Evolutionary conservation across 2,329 filamentous ascomycete species (phyloP), one percentile per base, ranked within the genome.

Genomic region (Tolypocladium guangdongense): DNA sequence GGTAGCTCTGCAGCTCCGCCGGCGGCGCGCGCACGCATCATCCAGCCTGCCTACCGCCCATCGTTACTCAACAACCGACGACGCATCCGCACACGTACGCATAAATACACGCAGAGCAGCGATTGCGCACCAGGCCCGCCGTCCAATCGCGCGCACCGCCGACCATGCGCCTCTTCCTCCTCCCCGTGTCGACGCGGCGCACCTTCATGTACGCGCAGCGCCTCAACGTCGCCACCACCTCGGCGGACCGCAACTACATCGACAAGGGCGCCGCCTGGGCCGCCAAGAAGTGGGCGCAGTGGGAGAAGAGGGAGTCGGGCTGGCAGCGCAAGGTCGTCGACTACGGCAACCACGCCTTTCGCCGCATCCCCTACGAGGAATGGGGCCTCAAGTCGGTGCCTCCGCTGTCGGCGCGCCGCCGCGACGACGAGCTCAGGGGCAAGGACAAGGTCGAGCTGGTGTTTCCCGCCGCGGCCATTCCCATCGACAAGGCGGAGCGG

Each of bases 381-480:
- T 99, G 93, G 93, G 90, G 89, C 0, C 78, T 99, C 60, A 97
- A 97, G 74, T 95, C 90, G 37, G 85, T 99, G 51, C 93, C 93
- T 46, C 86, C 91, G 24, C 76, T 95, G 60, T 89, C 84, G 43
- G 74, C 82, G 54, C 79, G 82, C 59, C 78, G 83, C 54, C 78
- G 81, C 60, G 74, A 80, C 49, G 83, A 88, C 51, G 82, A 87
- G 61, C 63, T 83, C 24, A 68, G 81, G 51, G 81, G 80, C 38
- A 77, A 78, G 58, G 79, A 83, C 50, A 83, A 81, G 61, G 81
- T 89, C 56, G 82, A 90, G 60, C 78, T 96, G 33, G 73, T 89
- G 51, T 97, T 87, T 65, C 93, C 93, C 0, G 74, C 78, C 48
- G 80, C 80, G 49, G 77, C 90, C 51, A 79, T 97, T 59, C 75